Percentiles rank a stretch among this genome's conserved stretches.
Conservation (phyloP, 2,329 filamentous ascomycete species). For the Fusarium sp. region DNA sequence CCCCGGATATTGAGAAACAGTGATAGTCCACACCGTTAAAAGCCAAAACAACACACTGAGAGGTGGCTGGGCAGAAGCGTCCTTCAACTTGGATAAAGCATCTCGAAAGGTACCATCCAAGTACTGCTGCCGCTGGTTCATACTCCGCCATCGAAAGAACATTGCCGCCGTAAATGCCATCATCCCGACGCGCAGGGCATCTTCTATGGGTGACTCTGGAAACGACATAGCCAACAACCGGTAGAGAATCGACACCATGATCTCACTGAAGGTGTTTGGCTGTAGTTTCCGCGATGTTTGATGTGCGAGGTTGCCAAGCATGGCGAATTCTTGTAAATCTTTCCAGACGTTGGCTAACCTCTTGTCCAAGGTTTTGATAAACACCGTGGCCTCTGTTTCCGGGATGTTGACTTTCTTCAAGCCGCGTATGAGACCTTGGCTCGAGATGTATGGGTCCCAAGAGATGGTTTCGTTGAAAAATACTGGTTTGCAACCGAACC, state of each 20-base stretch:
- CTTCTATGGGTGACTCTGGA: not conserved
- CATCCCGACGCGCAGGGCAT: slow-evolving; percentile 29
- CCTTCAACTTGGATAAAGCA: not conserved
- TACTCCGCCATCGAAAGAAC: slow-evolving; percentile 36
- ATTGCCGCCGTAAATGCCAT: slow-evolving; percentile 16
- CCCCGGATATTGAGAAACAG: fast-evolving
- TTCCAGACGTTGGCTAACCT: slow-evolving; percentile 27
- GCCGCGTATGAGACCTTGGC: not conserved
- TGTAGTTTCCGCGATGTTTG: slow-evolving; percentile 32
- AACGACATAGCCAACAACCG: slow-evolving; percentile 26
- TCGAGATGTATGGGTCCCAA: slow-evolving; percentile 29
- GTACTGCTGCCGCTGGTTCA: slow-evolving; percentile 25
- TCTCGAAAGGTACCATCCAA: slow-evolving; percentile 8
- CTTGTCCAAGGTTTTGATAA: slow-evolving; percentile 17
- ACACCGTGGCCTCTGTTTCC: not conserved
- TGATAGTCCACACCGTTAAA: slow-evolving; percentile 11
- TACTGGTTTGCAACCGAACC: slow-evolving; percentile 23
- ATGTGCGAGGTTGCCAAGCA: slow-evolving; percentile 33
- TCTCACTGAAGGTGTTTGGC: slow-evolving; percentile 36
- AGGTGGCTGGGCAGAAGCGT: not conserved
- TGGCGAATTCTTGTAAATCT: slow-evolving; percentile 29
- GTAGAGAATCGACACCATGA: slow-evolving; percentile 31
- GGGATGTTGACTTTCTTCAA: not conserved
- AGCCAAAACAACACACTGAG: slow-evolving; percentile 19
- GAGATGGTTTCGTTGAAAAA: slow-evolving; percentile 25